Evolutionary conservation across 495 filamentous ascomycete genomes (phyloP), one percentile per base, ranked within the genome.

Genomic region (Staphylotrichum tortipilum): DNA sequence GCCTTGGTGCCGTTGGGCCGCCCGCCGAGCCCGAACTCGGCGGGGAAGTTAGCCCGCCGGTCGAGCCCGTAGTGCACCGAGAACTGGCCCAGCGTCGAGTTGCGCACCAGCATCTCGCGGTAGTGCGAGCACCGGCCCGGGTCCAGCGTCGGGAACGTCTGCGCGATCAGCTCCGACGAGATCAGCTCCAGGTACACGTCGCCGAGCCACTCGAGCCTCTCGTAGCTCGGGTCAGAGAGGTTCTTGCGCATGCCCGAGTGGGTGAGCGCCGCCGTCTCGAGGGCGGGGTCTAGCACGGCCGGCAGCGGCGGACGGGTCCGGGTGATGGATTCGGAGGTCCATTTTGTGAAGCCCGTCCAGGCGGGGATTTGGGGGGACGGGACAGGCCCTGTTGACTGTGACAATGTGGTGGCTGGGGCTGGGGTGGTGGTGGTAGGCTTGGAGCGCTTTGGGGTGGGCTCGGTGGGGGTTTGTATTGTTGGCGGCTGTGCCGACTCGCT

Each of bases 181-280:
- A 85, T 78, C 12, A 86, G 64, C 48, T 89, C 81, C 26, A 88
- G 67, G 52, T 87, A 89, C 4, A 81, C 79, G 60, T 90, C 86
- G 3, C 86, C 86, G 28, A 90, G 70, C 61, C 86, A 81, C 64
- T 90, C 86, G 23, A 89, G 74, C 10, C 79, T 71, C 53, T 89
- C 84, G 60, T 88, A 89, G 48, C 65, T 68, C 34, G 69, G 67
- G 26, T 70, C 68, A 12, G 60, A 59, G 21, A 59, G 63, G 8
- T 38, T 47, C 18, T 56, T 38, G 14, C 54, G 51, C 46, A 70
- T 64, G 7, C 77, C 80, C 1, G 72, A 67, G 58, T 90, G 86
- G 7, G 78, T 87, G 59, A 90, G 83, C n/a, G 81, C 78, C 23
- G 79, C 74, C 10, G 66, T 73, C 50, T 79, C 73, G 14, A 89